Percentiles rank a stretch among this genome's conserved stretches.
Evolutionary conservation across 306 rosid genomes (phyloP).

Genomic region (Cicer pinnatifidum): DNA sequence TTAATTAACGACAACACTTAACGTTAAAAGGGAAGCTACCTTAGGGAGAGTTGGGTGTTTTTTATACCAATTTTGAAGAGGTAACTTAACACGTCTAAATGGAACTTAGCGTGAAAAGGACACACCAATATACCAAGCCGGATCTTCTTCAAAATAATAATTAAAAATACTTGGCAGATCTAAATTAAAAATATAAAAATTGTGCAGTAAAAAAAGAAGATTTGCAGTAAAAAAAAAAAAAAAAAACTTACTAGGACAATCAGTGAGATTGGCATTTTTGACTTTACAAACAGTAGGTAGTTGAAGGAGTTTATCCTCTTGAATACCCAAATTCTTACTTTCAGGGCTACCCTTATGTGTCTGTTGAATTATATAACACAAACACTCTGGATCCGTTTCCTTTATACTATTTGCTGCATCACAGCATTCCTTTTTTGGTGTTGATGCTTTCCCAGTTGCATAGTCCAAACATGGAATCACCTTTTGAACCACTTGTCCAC

Average conservation of each 20-base stretch:
- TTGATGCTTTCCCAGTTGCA: conserved; percentile 59
- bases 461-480: conserved; percentile 61
- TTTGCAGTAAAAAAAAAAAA: background rate
- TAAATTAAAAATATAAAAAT: too few relatives aligned
- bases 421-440: conserved; percentile 74
- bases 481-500: conserved; percentile 49
- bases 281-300: conserved; percentile 73
- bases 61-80: too few relatives aligned
- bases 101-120: too few relatives aligned
- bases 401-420: conserved; percentile 51
- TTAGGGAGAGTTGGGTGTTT: background rate
- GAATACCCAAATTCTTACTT: conserved; percentile 66
- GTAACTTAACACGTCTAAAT: too few relatives aligned
- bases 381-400: conserved; percentile 65
- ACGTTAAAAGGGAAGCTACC: background rate
- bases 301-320: conserved; percentile 65
- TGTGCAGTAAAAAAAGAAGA: too few relatives aligned
- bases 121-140: too few relatives aligned
- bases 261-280: conserved; percentile 55
- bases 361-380: conserved; percentile 74
- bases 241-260: conserved; percentile 72
- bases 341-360: conserved; percentile 55
- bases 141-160: too few relatives aligned
- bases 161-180: too few relatives aligned
- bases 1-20: background rate